A percentile compares a stretch with the other conserved stretches of the same genome.
Conservation (phyloP, 2,329 filamentous ascomycete species). For the Alternaria postmessia region DNA sequence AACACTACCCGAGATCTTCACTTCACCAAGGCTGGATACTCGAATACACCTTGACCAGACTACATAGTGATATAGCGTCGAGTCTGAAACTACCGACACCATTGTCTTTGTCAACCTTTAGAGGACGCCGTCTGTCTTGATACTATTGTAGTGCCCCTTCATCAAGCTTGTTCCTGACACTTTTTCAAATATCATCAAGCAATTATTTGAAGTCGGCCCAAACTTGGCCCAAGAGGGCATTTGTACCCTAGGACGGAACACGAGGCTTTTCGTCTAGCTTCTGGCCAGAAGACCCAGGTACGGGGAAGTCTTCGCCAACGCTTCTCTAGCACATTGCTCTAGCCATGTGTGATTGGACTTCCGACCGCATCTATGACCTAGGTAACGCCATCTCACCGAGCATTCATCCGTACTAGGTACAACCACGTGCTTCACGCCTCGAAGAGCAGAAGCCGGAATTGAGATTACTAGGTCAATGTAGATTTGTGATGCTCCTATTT, state of each 20-base stretch:
- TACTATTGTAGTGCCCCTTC: slow-evolving; percentile 7
- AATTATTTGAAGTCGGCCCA: slow-evolving; percentile 16
- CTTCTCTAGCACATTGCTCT: slow-evolving; percentile 4
- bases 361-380: slow-evolving; percentile 3
- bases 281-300: neutral
- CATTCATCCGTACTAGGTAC: slow-evolving; percentile 7
- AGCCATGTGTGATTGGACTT: slow-evolving; percentile 8
- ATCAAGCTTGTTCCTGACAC: slow-evolving; percentile 1
- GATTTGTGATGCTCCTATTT: neutral
- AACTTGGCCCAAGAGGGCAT: slow-evolving; percentile 24
- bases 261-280: slow-evolving; percentile 1
- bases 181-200: slow-evolving; percentile 13
- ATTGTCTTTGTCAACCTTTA: neutral
- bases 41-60: neutral
- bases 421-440: neutral
- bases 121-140: slow-evolving; percentile 9
- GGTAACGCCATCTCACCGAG: slow-evolving; percentile 11
- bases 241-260: slow-evolving; percentile 13
- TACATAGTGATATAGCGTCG: neutral
- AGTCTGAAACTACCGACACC: neutral
- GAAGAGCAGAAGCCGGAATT: neutral
- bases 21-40: neutral
- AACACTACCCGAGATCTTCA: slow-evolving; percentile 3
- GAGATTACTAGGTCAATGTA: neutral
- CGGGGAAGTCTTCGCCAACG: slow-evolving; percentile 1